phyloP scores from a whole-genome alignment of 169 alveolate species.

The Hepatocystis sp. region DNA sequence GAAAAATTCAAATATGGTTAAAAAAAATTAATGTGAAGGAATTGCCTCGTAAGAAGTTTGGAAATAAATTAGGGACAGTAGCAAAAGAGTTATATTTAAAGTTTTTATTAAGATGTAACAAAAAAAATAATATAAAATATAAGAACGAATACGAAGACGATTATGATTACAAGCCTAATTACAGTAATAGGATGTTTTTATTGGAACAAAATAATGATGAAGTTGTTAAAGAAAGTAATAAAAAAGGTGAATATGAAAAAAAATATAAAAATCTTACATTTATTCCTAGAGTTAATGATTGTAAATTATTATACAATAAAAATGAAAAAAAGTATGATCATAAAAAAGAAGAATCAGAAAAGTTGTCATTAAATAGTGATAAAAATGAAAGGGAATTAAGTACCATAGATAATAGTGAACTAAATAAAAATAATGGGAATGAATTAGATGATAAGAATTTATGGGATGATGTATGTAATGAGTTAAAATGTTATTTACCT shows the following conservation, averaged over 20 bases:
- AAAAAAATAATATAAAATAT: constrained; percentile 6
- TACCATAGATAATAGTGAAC: neutral
- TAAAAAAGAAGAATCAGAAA: neutral
- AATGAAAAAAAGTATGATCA: neutral
- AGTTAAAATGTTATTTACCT: constrained; percentile 59
- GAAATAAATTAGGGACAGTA: constrained; percentile 74
- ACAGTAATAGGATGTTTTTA: no score
- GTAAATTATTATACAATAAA: neutral
- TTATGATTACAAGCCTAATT: neutral
- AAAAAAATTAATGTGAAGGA: constrained; percentile 47
- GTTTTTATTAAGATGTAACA: neutral
- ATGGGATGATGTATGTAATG: constrained; percentile 59
- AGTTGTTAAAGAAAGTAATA: neutral
- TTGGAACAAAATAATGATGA: constrained; percentile 2
- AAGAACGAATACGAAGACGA: neutral
- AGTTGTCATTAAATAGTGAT: neutral
- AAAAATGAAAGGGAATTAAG: constrained; percentile 19
- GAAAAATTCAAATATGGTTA: constrained; percentile 54
- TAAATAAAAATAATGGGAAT: neutral
- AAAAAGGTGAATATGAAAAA: neutral
- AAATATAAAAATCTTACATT: neutral
- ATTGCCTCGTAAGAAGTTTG: constrained; percentile 66
- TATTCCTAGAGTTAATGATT: neutral
- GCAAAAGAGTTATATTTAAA: constrained; percentile 43
- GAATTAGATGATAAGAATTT: neutral